A percentile compares a stretch with the other conserved stretches of the same genome.
These are phyloP conservation scores for Pythium dissimile DNA, from an alignment of 352 stramenopile species.

Conservation along the genomic window DNA sequence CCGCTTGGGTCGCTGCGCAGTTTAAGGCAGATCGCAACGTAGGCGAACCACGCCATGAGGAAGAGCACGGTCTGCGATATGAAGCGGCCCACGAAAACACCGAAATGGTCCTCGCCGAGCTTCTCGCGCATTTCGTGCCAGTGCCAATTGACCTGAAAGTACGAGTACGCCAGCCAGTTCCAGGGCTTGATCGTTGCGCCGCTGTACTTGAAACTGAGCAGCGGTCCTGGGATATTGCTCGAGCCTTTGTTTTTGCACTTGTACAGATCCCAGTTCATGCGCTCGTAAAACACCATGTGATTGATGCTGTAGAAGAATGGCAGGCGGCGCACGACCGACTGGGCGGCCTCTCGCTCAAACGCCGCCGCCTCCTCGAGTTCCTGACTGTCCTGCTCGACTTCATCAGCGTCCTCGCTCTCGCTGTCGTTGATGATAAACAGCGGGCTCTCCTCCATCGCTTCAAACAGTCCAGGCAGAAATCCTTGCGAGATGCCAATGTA, in stretches of 20 bases:
- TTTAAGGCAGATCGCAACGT: constrained; percentile 63
- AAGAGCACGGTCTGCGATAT: constrained; percentile 61
- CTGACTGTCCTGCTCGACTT: constrained; percentile 15
- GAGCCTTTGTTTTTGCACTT: constrained; percentile 67
- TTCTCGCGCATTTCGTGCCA: constrained; percentile 62
- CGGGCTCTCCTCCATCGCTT: constrained; percentile 77
- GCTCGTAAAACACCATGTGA: constrained; percentile 87
- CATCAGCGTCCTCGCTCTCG: constrained; percentile 28
- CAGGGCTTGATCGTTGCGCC: constrained; percentile 69
- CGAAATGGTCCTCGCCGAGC: constrained; percentile 59
- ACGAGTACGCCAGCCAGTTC: constrained; percentile 79
- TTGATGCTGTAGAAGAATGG: constrained; percentile 87
- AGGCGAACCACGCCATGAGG: constrained; percentile 57
- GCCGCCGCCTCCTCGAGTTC: constrained; percentile 24
- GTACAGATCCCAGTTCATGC: constrained; percentile 86
- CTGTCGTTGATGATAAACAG: constrained; percentile 59
- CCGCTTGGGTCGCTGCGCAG: constrained; percentile 65
- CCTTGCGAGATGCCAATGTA: constrained; percentile 81
- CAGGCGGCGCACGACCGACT: constrained; percentile 62
- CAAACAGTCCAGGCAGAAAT: constrained; percentile 75
- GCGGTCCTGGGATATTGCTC: constrained; percentile 55
- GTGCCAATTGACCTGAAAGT: constrained; percentile 84
- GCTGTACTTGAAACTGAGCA: constrained; percentile 83
- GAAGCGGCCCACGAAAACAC: constrained; percentile 56
- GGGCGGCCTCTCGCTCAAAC: constrained; percentile 24